Base-by-base conservation (phyloP, 129 eudicot species). In the Saposhnikovia divaricata region DNA sequence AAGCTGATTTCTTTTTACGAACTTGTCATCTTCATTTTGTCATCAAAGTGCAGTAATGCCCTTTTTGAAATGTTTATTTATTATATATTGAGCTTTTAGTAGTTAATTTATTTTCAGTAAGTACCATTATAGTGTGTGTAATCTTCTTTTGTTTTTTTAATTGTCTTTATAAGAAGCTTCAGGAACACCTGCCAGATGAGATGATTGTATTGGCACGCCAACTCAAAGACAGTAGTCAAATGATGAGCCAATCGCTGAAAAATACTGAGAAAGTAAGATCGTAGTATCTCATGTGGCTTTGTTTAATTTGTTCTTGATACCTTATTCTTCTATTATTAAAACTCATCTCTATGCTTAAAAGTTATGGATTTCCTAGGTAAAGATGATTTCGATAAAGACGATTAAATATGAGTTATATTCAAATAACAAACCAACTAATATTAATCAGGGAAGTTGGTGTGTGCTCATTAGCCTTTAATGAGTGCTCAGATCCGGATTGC, bases 151-250 rank as follows among this genome's bases (percentile, higher is more conserved):
- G 37, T 4, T 4, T 16, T 16, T 16, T 51, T 4, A 4, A 51
- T 59, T 8, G 31, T 59, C 25, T 59, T n/a, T 23, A n/a, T 9
- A 59, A 31, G 66, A 90, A 90, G 83, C 97, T 95, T 82, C 98
- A 95, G 83, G 98, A 95, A 77, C 95, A 95, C 85, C 89, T 95
- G 89, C 90, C 98, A 2, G 96, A 95, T 85, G 98, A 92, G 87
- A 92, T 95, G 97, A 97, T 95, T 72, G 86, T 55, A 16, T 89
- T 95, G 81, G 98, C 98, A 40, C 91, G 84, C n/a, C 92, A 92
- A 77, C 94, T 95, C 15, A 95, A 95, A 84, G 98, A 95, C 86
- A 87, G 90, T 78, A 92, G 97, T 87, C 90, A 89, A 31, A 61
- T 87, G 87, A 95, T 95, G 94, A 90, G 80, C 79, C 91, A 85